Evolutionary conservation across 371 early-diverging fungal species (phyloP).

Genomic region (Mucor racemosus): DNA sequence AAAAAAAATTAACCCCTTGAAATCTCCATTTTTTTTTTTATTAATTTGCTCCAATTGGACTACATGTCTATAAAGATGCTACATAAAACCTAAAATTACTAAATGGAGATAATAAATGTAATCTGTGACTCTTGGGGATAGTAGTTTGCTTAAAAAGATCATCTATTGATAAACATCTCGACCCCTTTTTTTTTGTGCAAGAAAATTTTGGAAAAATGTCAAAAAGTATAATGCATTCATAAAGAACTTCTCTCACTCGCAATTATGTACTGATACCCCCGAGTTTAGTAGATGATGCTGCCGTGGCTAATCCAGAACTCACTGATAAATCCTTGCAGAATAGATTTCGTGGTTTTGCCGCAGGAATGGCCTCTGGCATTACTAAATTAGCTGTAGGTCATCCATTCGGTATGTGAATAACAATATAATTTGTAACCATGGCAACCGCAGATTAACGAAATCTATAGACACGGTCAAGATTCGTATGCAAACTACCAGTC

Average conservation of each 20-base stretch:
- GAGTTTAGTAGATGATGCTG: not conserved
- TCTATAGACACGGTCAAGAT: constrained; percentile 75
- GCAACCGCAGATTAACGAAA: not conserved
- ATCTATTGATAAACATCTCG: not conserved
- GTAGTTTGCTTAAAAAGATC: not conserved
- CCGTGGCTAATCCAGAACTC: constrained; percentile 38
- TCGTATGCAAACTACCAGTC: constrained; percentile 79
- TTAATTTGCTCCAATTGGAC: constrained; percentile 2
- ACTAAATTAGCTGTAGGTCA: constrained; percentile 84
- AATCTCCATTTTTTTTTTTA: constrained; percentile 1
- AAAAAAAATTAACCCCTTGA: not conserved
- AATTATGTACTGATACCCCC: not conserved
- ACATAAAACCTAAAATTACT: not conserved
- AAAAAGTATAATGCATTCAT: not conserved
- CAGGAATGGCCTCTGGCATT: constrained; percentile 80
- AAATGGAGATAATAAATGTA: not conserved
- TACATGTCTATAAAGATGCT: not conserved
- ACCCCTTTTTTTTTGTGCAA: not conserved
- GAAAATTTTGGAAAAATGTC: not conserved
- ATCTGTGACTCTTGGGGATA: not conserved
- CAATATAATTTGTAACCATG: not conserved
- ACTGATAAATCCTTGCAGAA: constrained; percentile 57
- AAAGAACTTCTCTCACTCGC: not conserved
- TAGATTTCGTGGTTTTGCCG: constrained; percentile 74
- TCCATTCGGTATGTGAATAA: constrained; percentile 66